A percentile compares a stretch with the other conserved stretches of the same genome.
phyloP scores from a whole-genome alignment of 768 basidiomycete species.

The Amanita muscaria region DNA sequence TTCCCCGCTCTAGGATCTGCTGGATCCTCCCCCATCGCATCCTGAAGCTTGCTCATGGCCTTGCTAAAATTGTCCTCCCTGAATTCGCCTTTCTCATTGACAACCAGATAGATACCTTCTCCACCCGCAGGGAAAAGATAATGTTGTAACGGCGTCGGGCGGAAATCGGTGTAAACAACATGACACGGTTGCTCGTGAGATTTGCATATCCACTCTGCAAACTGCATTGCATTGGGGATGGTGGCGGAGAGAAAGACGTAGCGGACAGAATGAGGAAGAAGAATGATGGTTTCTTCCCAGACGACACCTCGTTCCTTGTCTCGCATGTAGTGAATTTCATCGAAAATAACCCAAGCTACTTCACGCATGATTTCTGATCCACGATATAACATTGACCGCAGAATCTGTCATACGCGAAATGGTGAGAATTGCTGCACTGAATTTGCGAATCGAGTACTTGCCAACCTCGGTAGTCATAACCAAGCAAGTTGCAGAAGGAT shows the following conservation, averaged over 20 bases:
- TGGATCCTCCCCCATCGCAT: conserved; percentile 81
- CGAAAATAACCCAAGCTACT: conserved; percentile 99
- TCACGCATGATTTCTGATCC: conserved; percentile 99
- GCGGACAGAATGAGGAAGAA: conserved; percentile 91
- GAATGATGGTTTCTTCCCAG: conserved; percentile 98
- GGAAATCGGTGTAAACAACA: conserved; percentile 98
- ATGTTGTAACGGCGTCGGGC: conserved; percentile 95
- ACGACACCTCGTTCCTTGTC: conserved; percentile 99
- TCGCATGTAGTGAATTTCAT: conserved; percentile 99
- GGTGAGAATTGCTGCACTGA: too few species aligned
- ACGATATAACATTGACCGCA: conserved; percentile 96
- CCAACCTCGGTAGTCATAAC: conserved; percentile 98
- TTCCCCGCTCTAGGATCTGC: conserved; percentile 80
- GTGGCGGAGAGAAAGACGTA: conserved; percentile 99
- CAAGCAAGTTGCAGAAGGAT: conserved; percentile 91
- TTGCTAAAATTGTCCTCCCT: conserved; percentile 96
- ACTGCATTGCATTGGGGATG: conserved; percentile 99
- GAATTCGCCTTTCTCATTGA: conserved; percentile 98
- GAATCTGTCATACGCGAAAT: conserved; percentile 49
- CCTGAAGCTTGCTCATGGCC: conserved; percentile 91
- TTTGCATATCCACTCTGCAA: conserved; percentile 98
- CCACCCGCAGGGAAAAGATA: conserved; percentile 96
- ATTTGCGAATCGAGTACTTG: not conserved
- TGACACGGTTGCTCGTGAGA: conserved; percentile 98
- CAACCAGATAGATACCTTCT: conserved; percentile 94